Base-by-base conservation (phyloP, 768 basidiomycete genomes). In the Tricholoma furcatifolium region DNA sequence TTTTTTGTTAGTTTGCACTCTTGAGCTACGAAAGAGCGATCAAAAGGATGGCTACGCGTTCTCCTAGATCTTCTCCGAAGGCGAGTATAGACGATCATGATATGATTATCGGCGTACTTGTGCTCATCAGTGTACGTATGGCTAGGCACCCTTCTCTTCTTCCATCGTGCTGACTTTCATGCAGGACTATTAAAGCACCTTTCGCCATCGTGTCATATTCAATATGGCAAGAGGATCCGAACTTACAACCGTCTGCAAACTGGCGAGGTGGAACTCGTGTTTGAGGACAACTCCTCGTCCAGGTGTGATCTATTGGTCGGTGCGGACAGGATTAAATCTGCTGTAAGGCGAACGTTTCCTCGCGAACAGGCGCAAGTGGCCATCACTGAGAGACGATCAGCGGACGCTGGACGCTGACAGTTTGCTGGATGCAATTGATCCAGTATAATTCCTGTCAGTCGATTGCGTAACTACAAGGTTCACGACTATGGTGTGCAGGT, bases 101-200 rank as follows among this genome's bases (percentile, higher is more conserved):
- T n/a, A n/a, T n/a, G n/a, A n/a, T n/a, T n/a, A n/a, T n/a, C n/a
- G n/a, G n/a, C n/a, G n/a, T n/a, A n/a, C n/a, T n/a, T n/a, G n/a
- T n/a, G n/a, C n/a, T n/a, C n/a, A n/a, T n/a, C n/a, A n/a, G 23
- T 23, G 36, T 18, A 8, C 41, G 41, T 18, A 17, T 45, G 15
- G 14, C 58, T 55, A 53, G 65, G 62, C 20, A 56, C 60, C 21
- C 50, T 68, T 38, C 56, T 65, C 21, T 52, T 64, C n/a, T 68
- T 83, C 53, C 81, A 82, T 60, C 75, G 81, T 12, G 73, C 78
- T 2, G 75, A 79, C 47, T 76, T 83, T 36, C 78, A 81, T 30
- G 58, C 66, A 20, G 70, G 70, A 14, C 64, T 84, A 17, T 61
- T 82, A 11, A 64, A 70, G 4, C 65, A 74, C 47, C 57, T 83